These are phyloP conservation scores for Mycosarcoma mackinlayi DNA, from an alignment of 1,284 basidiomycete species.

Conservation along the genomic window DNA sequence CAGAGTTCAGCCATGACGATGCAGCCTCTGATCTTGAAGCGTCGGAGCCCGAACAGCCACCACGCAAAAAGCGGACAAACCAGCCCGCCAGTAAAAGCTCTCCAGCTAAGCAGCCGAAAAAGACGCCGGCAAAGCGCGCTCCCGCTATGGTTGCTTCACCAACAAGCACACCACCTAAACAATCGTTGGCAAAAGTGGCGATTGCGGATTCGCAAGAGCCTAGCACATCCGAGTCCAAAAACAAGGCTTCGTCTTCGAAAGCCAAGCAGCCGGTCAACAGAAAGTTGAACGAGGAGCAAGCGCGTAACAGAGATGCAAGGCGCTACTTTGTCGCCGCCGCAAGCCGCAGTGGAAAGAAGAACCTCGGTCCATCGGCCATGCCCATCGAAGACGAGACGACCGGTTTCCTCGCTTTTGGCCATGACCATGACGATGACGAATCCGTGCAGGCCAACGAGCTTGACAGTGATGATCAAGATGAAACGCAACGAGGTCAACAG, in stretches of 20 bases:
- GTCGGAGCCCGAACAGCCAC: slow-evolving; percentile 25
- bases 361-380: slow-evolving; percentile 18
- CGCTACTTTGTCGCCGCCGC: slow-evolving; percentile 28
- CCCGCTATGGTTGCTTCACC: slow-evolving; percentile 4
- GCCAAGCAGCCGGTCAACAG: slow-evolving; percentile 1
- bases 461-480: slow-evolving; percentile 8
- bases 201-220: not conserved
- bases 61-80: slow-evolving; percentile 30
- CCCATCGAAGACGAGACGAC: slow-evolving; percentile 30
- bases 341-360: slow-evolving; percentile 1
- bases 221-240: not conserved
- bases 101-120: not conserved
- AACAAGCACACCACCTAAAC: slow-evolving; percentile 3
- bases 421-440: slow-evolving; percentile 18
- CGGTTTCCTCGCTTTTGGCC: slow-evolving; percentile 32
- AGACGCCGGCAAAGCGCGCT: slow-evolving; percentile 4
- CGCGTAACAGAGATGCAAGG: slow-evolving; percentile 11
- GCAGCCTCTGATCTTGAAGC: not conserved
- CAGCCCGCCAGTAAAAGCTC: too few relatives aligned
- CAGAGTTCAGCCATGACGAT: slow-evolving; percentile 1
- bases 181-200: not conserved
- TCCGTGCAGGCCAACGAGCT: too few relatives aligned
- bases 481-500: slow-evolving; percentile 2
- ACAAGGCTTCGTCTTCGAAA: not conserved
- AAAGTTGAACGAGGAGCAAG: slow-evolving; percentile 9